Evolutionary conservation across 352 stramenopile species (phyloP), one percentile per base, ranked within the genome.

Genomic region (Elongisporangium undulatum): DNA sequence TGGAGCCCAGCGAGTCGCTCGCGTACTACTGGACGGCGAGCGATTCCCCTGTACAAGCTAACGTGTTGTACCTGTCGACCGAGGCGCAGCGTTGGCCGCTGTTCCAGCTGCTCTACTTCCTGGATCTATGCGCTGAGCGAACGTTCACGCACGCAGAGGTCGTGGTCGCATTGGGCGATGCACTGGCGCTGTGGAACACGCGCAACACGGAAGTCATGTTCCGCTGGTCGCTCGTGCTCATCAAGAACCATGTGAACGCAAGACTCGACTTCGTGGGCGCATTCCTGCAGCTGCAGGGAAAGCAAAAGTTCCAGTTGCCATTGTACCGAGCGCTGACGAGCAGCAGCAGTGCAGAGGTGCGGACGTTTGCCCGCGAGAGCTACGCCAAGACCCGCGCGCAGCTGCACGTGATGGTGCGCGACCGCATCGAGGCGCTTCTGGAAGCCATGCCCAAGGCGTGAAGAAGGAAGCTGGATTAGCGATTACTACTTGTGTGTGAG

Each of bases 291-390:
- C 74, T 82, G 56, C 82, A 92, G 57, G 80, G 82, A 58, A 92
- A 92, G 58, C 82, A 92, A 41, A 92, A 92, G 58, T 90, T 90
- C 64, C 79, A 89, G 63, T 78, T 92, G 21, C 82, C 82, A 54
- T 62, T 89, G 41, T 92, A 87, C 65, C 76, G 82, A 13, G 21
- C 80, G 53, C 71, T 92, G 19, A 75, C 77, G 3, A 58, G 66
- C 24, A 89, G 76, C 29, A 20, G 71, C 10, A 79, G 72, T 48
- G 41, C 67, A 5, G 51, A 56, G 21, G 67, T 88, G 19, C 72
- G 67, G 12, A 63, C 66, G 50, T 86, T 89, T 23, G 82, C 78
- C 1, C 23, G 34, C 6, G 56, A 84, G 1, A 79, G 72, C 1
- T 90, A 87, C 58, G 59, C 52, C 17, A 64, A 55, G 48, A 85